phyloP scores from a whole-genome alignment of 257 asterid species.

The Ajuga chamaepitys region DNA sequence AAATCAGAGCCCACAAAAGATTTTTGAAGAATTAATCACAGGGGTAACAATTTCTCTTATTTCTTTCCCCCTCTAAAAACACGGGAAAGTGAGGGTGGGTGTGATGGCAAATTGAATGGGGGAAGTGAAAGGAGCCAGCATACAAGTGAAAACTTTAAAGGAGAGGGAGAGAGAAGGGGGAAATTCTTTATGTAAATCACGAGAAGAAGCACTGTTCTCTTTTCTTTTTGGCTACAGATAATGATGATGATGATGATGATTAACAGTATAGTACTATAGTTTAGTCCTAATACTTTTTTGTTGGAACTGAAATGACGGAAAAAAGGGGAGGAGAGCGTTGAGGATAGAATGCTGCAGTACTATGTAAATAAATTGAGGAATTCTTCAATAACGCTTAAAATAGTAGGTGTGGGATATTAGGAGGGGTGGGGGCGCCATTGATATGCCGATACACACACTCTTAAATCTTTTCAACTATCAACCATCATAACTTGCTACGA shows the following conservation, averaged over 20 bases:
- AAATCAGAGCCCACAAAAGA: conserved; percentile 8
- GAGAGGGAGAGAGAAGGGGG: conserved; percentile 27
- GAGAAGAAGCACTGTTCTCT: conserved; percentile 27
- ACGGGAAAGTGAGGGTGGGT: conserved; percentile 24
- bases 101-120: conserved; percentile 21
- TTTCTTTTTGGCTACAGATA: conserved; percentile 5
- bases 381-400: too few relatives aligned
- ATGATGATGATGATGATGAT: conserved; percentile 24
- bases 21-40: conserved; percentile 11
- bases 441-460: too few relatives aligned
- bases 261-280: not conserved
- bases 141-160: conserved; percentile 31
- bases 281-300: conserved; percentile 2
- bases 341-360: too few relatives aligned
- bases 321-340: not conserved
- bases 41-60: not conserved
- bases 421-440: too few relatives aligned
- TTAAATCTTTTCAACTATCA: too few relatives aligned
- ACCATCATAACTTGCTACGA: too few relatives aligned
- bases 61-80: conserved; percentile 8
- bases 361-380: too few relatives aligned
- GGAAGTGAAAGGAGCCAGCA: conserved; percentile 2
- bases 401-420: too few relatives aligned
- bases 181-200: conserved; percentile 34
- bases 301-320: conserved; percentile 29